Conservation (phyloP, 116 monocot genomes). For the Posidonia oceanica region DNA sequence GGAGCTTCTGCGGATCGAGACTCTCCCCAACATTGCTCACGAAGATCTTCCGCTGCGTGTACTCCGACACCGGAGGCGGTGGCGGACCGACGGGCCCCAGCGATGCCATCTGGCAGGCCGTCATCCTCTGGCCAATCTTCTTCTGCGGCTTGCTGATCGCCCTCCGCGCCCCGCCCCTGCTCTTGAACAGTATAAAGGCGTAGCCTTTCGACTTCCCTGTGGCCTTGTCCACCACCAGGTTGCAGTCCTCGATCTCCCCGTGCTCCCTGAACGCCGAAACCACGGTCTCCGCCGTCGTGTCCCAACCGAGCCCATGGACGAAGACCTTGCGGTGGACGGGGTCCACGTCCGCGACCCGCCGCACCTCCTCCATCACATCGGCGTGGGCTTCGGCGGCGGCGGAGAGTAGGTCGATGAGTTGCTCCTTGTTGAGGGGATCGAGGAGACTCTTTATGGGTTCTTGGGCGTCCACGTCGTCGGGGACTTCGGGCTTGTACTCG, state of each 20-base stretch:
- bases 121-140: neutral
- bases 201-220: conserved; percentile 46
- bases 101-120: conserved; percentile 49
- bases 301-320: conserved; percentile 47
- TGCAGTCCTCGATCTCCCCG: too few relatives aligned
- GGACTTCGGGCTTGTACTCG: neutral
- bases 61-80: too few relatives aligned
- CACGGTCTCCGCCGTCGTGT: conserved; percentile 31
- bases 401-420: conserved; percentile 38
- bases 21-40: neutral
- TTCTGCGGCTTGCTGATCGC: too few relatives aligned
- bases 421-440: conserved; percentile 43
- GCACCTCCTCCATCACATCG: conserved; percentile 13
- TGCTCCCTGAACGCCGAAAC: conserved; percentile 13
- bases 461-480: neutral
- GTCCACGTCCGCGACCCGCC: conserved; percentile 26
- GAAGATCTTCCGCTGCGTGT: too few relatives aligned
- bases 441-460: conserved; percentile 28
- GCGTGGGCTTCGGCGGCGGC: conserved; percentile 29
- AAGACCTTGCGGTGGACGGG: conserved; percentile 50
- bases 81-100: neutral
- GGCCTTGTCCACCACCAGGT: conserved; percentile 17
- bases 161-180: conserved; percentile 9
- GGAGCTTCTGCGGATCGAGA: conserved; percentile 12
- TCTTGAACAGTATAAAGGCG: conserved; percentile 43